phyloP scores from a whole-genome alignment of 139 green algal genomes.

The Closterium sp. region DNA sequence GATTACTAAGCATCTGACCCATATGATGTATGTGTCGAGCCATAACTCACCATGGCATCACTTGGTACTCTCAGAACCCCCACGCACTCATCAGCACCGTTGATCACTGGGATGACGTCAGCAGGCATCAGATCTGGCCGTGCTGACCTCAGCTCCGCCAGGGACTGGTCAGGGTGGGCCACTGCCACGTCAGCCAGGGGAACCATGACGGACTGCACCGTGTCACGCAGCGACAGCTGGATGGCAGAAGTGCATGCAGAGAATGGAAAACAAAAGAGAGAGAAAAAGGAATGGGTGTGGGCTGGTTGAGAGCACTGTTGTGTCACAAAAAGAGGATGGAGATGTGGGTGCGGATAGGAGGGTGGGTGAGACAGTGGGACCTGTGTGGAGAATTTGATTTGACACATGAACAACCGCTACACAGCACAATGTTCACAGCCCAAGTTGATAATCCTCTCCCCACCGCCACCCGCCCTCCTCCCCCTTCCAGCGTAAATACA shows the following conservation, averaged over 20 bases:
- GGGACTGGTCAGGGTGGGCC: constrained; percentile 4
- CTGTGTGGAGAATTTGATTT: too few relatives aligned
- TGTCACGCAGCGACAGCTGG: constrained; percentile 6
- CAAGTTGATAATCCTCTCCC: too few relatives aligned
- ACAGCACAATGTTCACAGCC: too few relatives aligned
- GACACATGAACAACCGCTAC: too few relatives aligned
- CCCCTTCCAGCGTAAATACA: too few relatives aligned
- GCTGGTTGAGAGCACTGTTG: too few relatives aligned
- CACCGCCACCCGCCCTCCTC: too few relatives aligned
- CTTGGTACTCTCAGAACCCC: not conserved
- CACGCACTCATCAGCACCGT: constrained; percentile 9
- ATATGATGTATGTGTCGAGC: not conserved
- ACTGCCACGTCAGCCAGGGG: not conserved
- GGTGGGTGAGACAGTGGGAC: too few relatives aligned
- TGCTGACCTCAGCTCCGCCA: constrained; percentile 13
- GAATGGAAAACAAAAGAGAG: not conserved
- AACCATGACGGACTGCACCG: constrained; percentile 17
- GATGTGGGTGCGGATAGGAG: too few relatives aligned
- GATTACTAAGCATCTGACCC: not conserved
- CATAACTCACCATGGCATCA: not conserved
- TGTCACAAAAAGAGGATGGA: too few relatives aligned
- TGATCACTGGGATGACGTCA: constrained; percentile 6
- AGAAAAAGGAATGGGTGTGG: not conserved
- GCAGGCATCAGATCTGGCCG: not conserved
- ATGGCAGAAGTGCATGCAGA: not conserved